Evolutionary conservation across 192 early-diverging fungal genomes (phyloP), one percentile per base, ranked within the genome.

Genomic region (Coemansia sp.): DNA sequence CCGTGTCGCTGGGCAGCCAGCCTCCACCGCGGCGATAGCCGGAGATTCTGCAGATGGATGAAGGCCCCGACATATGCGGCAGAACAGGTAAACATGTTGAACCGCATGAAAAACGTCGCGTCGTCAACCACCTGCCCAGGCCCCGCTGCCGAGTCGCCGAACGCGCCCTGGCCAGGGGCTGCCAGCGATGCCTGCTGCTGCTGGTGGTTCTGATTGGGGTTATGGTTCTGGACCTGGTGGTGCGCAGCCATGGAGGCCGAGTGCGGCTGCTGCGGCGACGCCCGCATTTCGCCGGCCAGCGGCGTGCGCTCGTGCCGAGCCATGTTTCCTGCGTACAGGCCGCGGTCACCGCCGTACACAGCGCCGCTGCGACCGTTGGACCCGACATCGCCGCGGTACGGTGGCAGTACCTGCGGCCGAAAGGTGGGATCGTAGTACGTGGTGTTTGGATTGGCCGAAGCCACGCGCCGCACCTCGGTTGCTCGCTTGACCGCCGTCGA

Each of bases 341-440:
- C 24, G 42, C n/a, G 42, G 18, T 27, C 25, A 4, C 61, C 60
- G 27, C 30, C 55, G 32, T 60, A 62, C 23, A 30, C 39, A 2
- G 64, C 19, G n/a, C 35, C 34, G 53, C 22, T 30, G 16, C 42
- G 23, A 28, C 71, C 69, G 24, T 45, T 61, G 18, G 69, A 61
- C 10, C 54, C 62, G 8, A 65, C 54, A 29, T 77, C 74, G 30
- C 65, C 74, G 22, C 74, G 69, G 55, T 72, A 72, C 0, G 75
- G 75, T 28, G 70, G 75, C 34, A 72, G 67, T 10, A 69, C 69
- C 56, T 78, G 75, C 28, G 69, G 75, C 4, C 75, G 65, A 54
- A 78, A 78, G 9, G 75, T 78, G 48, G 75, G 75, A n/a, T 78
- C 75, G 24, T 78, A 72, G 56, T 78, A 78, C 14, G 69, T 28